A percentile compares a stretch with the other conserved stretches of the same genome.
Conservation (phyloP, 345 rosid species). For the Limnanthes douglasii region DNA sequence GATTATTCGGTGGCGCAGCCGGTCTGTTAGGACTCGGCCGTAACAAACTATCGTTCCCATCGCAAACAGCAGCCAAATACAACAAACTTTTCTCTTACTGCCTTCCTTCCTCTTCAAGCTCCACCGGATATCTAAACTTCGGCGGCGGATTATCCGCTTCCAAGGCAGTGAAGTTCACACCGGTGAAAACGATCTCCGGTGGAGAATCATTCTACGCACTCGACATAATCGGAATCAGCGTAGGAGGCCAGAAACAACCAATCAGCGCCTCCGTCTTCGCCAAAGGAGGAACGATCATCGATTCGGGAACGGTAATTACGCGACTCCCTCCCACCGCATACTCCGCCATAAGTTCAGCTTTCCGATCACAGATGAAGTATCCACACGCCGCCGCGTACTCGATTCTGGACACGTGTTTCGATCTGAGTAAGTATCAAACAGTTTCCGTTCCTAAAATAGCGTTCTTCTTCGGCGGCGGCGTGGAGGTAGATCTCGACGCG, state of each 20-base stretch:
- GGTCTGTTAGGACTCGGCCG: constrained; percentile 86
- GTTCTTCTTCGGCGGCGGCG: constrained; percentile 30
- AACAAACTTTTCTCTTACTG: constrained; percentile 72
- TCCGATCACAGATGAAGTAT: constrained; percentile 42
- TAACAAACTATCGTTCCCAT: constrained; percentile 39
- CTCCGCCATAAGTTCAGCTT: constrained; percentile 26
- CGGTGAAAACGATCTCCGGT: constrained; percentile 21
- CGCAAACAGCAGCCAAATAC: constrained; percentile 47
- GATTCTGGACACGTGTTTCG: constrained; percentile 74
- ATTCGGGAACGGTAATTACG: constrained; percentile 82
- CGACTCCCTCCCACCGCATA: constrained; percentile 61
- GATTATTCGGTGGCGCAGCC: constrained; percentile 58
- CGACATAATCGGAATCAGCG: constrained; percentile 34
- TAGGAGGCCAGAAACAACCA: constrained; percentile 30
- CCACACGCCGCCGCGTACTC: constrained; percentile 36
- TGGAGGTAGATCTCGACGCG: constrained; percentile 23
- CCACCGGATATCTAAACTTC: constrained; percentile 64
- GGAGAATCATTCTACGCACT: constrained; percentile 51
- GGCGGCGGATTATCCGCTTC: constrained; percentile 46
- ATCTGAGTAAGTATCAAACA: constrained; percentile 22
- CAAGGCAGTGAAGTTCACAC: constrained; percentile 36
- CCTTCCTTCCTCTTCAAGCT: constrained; percentile 50
- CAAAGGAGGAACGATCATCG: constrained; percentile 42
- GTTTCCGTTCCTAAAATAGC: constrained; percentile 31
- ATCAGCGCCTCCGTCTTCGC: constrained; percentile 36